Conservation (phyloP, 2,329 filamentous ascomycete species). For the Graphilbum sp. region DNA sequence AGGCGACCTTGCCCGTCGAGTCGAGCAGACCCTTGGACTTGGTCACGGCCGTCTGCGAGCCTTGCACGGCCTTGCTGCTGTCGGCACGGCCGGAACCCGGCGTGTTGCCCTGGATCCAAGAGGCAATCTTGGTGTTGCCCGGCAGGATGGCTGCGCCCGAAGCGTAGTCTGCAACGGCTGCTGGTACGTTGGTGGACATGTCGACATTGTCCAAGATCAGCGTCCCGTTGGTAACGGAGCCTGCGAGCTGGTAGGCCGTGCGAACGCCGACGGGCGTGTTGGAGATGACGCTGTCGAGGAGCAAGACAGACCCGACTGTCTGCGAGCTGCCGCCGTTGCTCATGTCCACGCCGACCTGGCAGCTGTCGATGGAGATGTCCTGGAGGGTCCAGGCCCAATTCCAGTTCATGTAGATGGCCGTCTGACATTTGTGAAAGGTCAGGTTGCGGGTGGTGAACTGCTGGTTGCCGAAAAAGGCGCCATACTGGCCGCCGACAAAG, state of each 20-base stretch:
- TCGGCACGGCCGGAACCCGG: slow-evolving; percentile 21
- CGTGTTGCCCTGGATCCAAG: slow-evolving; percentile 66
- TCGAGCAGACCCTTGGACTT: slow-evolving; percentile 56
- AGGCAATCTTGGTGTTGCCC: slow-evolving; percentile 51
- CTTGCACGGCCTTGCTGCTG: slow-evolving; percentile 42
- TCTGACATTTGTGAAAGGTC: slow-evolving; percentile 67
- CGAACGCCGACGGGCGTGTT: slow-evolving; percentile 63
- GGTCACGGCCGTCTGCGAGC: slow-evolving; percentile 30
- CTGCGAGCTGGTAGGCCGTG: slow-evolving; percentile 48
- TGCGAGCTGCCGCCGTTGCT: slow-evolving; percentile 43
- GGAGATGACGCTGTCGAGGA: slow-evolving; percentile 65
- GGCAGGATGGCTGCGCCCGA: slow-evolving; percentile 45
- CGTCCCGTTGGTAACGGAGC: slow-evolving; percentile 56
- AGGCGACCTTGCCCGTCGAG: slow-evolving; percentile 52
- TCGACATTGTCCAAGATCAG: slow-evolving; percentile 84
- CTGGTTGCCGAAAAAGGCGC: slow-evolving; percentile 70
- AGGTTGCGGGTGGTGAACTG: slow-evolving; percentile 77
- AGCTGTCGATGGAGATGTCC: slow-evolving; percentile 57
- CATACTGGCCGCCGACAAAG: slow-evolving; percentile 68
- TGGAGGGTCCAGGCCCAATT: slow-evolving; percentile 81
- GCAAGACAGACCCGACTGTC: slow-evolving; percentile 69
- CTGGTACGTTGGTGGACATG: slow-evolving; percentile 48
- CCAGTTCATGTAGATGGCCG: slow-evolving; percentile 81
- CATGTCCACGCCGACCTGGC: slow-evolving; percentile 66
- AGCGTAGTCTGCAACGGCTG: slow-evolving; percentile 45